phyloP scores from a whole-genome alignment of 2,329 filamentous ascomycete genomes.

The Xylaria sp. region DNA sequence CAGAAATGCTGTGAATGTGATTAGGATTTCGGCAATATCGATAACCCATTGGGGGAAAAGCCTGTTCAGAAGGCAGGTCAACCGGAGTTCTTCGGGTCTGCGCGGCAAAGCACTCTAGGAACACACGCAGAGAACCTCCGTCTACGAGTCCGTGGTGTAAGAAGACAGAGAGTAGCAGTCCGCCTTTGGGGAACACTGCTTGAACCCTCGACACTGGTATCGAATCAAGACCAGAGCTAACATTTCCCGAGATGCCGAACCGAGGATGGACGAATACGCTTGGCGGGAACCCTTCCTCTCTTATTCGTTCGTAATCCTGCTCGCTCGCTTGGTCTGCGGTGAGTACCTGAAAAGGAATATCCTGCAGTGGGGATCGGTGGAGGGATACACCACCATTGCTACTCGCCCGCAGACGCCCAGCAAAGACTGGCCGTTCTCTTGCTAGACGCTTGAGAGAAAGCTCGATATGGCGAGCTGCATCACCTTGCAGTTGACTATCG shows the following conservation, averaged over 20 bases:
- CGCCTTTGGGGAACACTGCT: conserved; percentile 43
- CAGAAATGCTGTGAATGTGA: conserved; percentile 16
- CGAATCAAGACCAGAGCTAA: conserved; percentile 20
- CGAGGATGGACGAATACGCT: conserved; percentile 30
- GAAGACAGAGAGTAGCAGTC: conserved; percentile 44
- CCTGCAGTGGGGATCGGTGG: conserved; percentile 28
- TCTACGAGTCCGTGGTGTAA: conserved; percentile 48
- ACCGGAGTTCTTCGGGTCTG: conserved; percentile 36
- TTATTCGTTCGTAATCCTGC: conserved; percentile 31
- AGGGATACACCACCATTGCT: conserved; percentile 29
- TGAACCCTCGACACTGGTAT: conserved; percentile 45
- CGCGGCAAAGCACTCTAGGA: conserved; percentile 44
- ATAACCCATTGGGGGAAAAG: conserved; percentile 23
- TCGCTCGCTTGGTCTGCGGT: conserved; percentile 17
- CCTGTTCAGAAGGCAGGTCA: conserved; percentile 34
- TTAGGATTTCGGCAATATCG: conserved; percentile 19
- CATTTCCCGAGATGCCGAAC: conserved; percentile 29
- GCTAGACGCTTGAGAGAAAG: conserved; percentile 34
- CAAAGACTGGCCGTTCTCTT: conserved; percentile 34
- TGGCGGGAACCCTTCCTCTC: conserved; percentile 33
- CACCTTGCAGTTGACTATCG: conserved; percentile 25
- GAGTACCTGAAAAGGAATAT: conserved; percentile 35
- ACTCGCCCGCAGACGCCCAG: conserved; percentile 33
- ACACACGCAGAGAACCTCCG: conserved; percentile 43
- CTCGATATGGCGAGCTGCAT: conserved; percentile 31